Percentiles rank a stretch among this genome's conserved stretches.
Evolutionary conservation across 306 rosid genomes (phyloP).

Genomic region (Fagus sylvatica): DNA sequence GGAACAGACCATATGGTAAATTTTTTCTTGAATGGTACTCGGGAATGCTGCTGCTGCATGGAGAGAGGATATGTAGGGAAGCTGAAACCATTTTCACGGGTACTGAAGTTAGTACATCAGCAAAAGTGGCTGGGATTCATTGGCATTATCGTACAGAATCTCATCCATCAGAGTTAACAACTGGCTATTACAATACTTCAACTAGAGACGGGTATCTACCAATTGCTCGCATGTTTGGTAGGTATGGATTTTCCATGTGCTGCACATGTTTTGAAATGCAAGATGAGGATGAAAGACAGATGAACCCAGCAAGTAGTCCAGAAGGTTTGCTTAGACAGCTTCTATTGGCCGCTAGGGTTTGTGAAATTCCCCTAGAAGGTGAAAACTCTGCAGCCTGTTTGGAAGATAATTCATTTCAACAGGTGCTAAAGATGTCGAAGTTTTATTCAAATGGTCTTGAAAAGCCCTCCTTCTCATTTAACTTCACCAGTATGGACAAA

Average conservation of each 20-base stretch:
- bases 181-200: slow-evolving; percentile 79
- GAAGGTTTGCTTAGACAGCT: slow-evolving; percentile 84
- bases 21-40: slow-evolving; percentile 94
- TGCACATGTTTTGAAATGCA: slow-evolving; percentile 84
- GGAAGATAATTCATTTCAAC: slow-evolving; percentile 55
- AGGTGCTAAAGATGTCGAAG: slow-evolving; percentile 75
- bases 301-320: slow-evolving; percentile 64
- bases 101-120: slow-evolving; percentile 56
- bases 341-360: slow-evolving; percentile 71
- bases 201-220: slow-evolving; percentile 75
- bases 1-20: slow-evolving; percentile 62
- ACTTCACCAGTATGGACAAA: slow-evolving; percentile 76
- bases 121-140: slow-evolving; percentile 72
- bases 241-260: slow-evolving; percentile 69
- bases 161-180: slow-evolving; percentile 85
- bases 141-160: slow-evolving; percentile 67
- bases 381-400: slow-evolving; percentile 56
- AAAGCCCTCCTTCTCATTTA: slow-evolving; percentile 79
- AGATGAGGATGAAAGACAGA: slow-evolving; percentile 47
- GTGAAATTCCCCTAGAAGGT: slow-evolving; percentile 77
- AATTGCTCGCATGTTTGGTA: slow-evolving; percentile 68
- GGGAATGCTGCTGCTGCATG: slow-evolving; percentile 75
- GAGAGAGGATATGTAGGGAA: slow-evolving; percentile 79
- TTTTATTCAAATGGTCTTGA: slow-evolving; percentile 65
- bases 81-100: slow-evolving; percentile 81